phyloP scores from a whole-genome alignment of 2,329 filamentous ascomycete genomes.

The Colletotrichum navitas region DNA sequence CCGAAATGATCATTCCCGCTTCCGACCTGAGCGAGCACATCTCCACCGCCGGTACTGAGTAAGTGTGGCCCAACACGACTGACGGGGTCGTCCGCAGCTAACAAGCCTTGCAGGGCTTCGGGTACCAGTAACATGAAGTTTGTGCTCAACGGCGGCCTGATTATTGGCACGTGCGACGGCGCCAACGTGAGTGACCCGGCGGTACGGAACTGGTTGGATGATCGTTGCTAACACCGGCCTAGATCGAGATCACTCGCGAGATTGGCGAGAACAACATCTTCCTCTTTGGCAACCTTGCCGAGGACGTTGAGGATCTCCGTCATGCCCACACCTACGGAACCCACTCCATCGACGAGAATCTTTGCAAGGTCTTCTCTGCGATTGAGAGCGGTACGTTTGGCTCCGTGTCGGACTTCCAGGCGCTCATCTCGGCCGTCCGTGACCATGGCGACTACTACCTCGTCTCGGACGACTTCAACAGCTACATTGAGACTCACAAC shows the following conservation, averaged over 20 bases:
- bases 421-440: conserved; percentile 85
- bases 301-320: conserved; percentile 96
- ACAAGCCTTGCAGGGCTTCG: conserved; percentile 62
- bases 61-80: conserved; percentile 48
- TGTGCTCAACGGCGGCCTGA: conserved; percentile 94
- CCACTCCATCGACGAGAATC: conserved; percentile 81
- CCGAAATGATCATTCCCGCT: conserved; percentile 94
- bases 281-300: conserved; percentile 94
- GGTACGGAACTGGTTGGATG: conserved; percentile 36
- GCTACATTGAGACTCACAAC: conserved; percentile 90
- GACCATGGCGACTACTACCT: conserved; percentile 98
- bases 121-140: conserved; percentile 99
- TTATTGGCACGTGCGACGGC: conserved; percentile 98
- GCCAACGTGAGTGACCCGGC: conserved; percentile 79
- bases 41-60: conserved; percentile 95
- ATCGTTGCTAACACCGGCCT: conserved; percentile 34
- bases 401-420: conserved; percentile 81
- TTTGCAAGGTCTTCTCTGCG: conserved; percentile 84
- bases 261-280: conserved; percentile 98
- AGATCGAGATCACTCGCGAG: conserved; percentile 97
- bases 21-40: conserved; percentile 99
- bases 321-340: conserved; percentile 88
- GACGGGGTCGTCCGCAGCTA: conserved; percentile 19
- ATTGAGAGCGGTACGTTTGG: conserved; percentile 89
- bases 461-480: conserved; percentile 96